Base-by-base conservation (phyloP, 495 filamentous ascomycete genomes). In the Penicillium cosmopolitanum region DNA sequence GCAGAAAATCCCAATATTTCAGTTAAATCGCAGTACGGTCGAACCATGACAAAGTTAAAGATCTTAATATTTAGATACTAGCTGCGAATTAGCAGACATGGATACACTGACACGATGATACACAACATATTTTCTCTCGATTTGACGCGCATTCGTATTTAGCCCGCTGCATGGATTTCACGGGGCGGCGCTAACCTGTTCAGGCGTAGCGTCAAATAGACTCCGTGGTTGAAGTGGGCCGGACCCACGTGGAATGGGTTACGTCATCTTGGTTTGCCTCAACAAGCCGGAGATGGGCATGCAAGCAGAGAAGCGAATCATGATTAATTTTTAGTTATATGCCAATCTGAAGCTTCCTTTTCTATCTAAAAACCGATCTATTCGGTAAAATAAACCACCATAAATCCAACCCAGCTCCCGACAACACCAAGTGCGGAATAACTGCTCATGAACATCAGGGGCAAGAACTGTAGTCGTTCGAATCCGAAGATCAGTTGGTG, bases 361-460 rank as follows among this genome's bases (percentile, higher is more conserved):
- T 55, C 33, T 21, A 35, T 50, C 8, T 48, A 53, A 8, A 18
- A 42, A 4, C 36, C 34, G 18, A 53, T 23, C 55, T 79, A 90
- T 53, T 85, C 85, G 2, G 86, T 89, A 73, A 97, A 94, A 73
- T 92, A 97, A 40, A 98, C 90, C 23, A 97, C 92, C 81, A 91
- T 84, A 70, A 97, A 97, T 18, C 95, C 93, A 53, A 98, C 68
- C 94, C 94, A 98, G 79, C 95, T 98, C 5, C 91, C 95, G 12
- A 97, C 86, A 2, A 98, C 92, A n/a, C 95, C 95, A 42, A 98
- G 73, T 18, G 95, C 95, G 15, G 89, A 94, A 76, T 98, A 98
- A 46, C 90, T 89, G 75, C 94, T 97, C 68, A 87, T 97, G 68
- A 98, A 96, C 95, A 98, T 97, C 60, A 98, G 73, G 15, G 95